Evolutionary conservation across 2,329 filamentous ascomycete genomes (phyloP).

Genomic region (Pseudomassariella vexata): DNA sequence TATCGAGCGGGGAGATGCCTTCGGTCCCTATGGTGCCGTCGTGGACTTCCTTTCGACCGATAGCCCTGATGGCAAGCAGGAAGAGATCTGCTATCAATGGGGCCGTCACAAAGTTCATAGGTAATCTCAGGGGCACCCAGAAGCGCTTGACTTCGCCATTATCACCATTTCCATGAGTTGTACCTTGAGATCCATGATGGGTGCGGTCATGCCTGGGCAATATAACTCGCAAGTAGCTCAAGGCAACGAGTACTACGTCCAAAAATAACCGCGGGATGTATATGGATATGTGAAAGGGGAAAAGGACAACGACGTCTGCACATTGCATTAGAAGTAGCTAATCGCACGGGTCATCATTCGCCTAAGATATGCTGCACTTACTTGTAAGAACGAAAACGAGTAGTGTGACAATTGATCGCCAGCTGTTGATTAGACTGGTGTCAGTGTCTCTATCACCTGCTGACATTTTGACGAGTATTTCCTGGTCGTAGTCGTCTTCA

Average conservation of each 20-base stretch:
- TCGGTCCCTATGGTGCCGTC: conserved; percentile 62
- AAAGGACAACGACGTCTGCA: conserved; percentile 62
- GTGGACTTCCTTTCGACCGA: conserved; percentile 60
- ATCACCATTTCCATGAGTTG: no score
- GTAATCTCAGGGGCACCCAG: conserved; percentile 50
- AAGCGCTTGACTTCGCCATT: conserved; percentile 10
- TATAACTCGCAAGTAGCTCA: conserved; percentile 47
- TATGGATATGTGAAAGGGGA: conserved; percentile 61
- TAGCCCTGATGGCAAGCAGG: conserved; percentile 62
- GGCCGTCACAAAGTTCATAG: conserved; percentile 66
- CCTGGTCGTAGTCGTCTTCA: no score
- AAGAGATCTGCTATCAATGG: conserved; percentile 68
- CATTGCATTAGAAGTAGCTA: background rate
- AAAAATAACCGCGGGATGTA: conserved; percentile 48
- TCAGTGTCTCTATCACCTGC: conserved; percentile 34
- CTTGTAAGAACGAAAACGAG: conserved; percentile 65
- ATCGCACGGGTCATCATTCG: background rate
- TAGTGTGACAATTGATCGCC: conserved; percentile 66
- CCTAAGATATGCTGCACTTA: conserved; percentile 40
- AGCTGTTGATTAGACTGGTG: conserved; percentile 52
- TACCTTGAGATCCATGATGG: conserved; percentile 13
- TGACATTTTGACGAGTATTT: no score
- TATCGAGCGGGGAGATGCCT: conserved; percentile 63
- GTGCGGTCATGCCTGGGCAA: conserved; percentile 29
- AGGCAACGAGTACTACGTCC: conserved; percentile 34